Base-by-base conservation (phyloP, 805 yeast genomes). In the Wickerhamomyces alni region DNA sequence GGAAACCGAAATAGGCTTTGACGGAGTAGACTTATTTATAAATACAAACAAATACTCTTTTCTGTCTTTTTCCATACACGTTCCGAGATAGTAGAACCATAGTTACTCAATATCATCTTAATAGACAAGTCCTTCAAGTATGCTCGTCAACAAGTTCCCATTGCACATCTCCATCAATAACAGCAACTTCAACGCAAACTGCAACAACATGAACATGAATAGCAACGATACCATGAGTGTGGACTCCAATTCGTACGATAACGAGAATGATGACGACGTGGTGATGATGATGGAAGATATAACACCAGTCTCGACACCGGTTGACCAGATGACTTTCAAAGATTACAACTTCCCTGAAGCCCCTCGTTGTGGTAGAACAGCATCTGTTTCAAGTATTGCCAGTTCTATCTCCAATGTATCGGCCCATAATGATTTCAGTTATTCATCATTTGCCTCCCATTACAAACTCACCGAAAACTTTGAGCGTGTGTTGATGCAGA, bases 401-500 rank as follows among this genome's bases (percentile, higher is more conserved):
- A 31, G 34, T n/a, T 31, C 34, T 4, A 21, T 31, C 3, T 31
- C 34, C 18, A 31, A 31, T 21, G 10, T 31, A 5, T 41, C 45
- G 3, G 44, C 44, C 3, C 39, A 39, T 30, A 48, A 54, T 38
- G 58, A 55, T 10, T 45, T 55, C 35, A 51, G 48, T 35, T 44
- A 49, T 24, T 35, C 52, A 4, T 45, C 45, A 13, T 55, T 55
- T 36, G 58, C 59, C n/a, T 39, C 51, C 17, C 45, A 55, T 35
- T 55, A 55, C 42, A 50, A 35, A 26, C 39, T 55, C 5, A 59
- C 72, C 1, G 55, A 54, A 4, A 52, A 45, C 6, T 75, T 75
- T 45, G 76, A 77, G 47, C 62, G 59, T 17, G 50, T 72, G 12
- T 56, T 80, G 18, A 50, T 68, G 48, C 66, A 65, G 30, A 63